These are phyloP conservation scores for Corylus avellana DNA, from an alignment of 306 rosid genomes.

Conservation along the genomic window DNA sequence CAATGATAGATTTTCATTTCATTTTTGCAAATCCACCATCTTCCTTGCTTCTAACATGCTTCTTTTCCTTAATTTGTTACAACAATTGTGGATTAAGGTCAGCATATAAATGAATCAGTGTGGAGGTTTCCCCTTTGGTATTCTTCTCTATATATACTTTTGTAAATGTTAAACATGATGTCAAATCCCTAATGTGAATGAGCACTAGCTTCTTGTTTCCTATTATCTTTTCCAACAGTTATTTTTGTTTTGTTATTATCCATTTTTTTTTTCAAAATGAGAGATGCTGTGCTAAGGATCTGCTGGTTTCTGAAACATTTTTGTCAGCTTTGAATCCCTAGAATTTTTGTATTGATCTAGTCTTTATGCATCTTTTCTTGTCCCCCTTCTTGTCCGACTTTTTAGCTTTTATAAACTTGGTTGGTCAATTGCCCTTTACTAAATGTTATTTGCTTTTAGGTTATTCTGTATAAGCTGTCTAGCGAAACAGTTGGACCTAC, in stretches of 20 bases:
- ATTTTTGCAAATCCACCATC: background rate
- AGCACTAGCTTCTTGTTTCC: background rate
- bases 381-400: background rate
- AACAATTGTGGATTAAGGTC: too few species aligned
- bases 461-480: slow-evolving; percentile 83
- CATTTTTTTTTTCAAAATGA: background rate
- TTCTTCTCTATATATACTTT: too few species aligned
- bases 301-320: background rate
- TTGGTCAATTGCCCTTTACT: slow-evolving; percentile 23
- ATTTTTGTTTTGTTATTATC: background rate
- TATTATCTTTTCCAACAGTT: background rate
- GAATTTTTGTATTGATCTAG: background rate
- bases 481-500: slow-evolving; percentile 43
- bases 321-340: background rate
- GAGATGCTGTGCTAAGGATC: background rate
- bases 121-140: too few species aligned
- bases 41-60: background rate
- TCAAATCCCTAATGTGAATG: background rate
- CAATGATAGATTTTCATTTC: too few species aligned
- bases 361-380: background rate
- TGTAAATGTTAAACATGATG: too few species aligned
- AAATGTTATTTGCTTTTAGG: slow-evolving; percentile 50
- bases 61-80: background rate
- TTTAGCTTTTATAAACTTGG: background rate
- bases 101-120: too few species aligned